Conservation (phyloP, 2,329 filamentous ascomycete genomes). For the Tolypocladium tropicale region DNA sequence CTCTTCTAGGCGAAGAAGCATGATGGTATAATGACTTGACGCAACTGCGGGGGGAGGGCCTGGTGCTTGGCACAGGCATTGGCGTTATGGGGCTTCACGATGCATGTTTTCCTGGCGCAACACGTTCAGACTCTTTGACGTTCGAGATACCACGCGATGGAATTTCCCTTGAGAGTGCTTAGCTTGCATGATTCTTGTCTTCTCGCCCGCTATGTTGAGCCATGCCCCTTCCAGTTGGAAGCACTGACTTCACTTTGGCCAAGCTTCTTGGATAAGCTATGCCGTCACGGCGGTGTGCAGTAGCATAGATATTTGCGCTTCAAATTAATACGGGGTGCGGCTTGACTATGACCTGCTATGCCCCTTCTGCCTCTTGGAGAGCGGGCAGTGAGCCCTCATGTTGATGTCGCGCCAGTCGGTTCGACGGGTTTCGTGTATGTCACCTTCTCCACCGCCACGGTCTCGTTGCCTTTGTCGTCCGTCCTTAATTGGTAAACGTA, state of each 20-base stretch:
- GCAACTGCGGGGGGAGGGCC: conserved; percentile 8
- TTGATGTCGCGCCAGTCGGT: conserved; percentile 41
- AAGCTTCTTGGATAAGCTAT: neutral
- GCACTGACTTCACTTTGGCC: neutral
- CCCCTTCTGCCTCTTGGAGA: neutral
- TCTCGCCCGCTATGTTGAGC: conserved; percentile 7
- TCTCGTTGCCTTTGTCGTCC: conserved; percentile 66
- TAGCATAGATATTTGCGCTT: neutral
- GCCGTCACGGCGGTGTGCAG: neutral
- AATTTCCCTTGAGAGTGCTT: conserved; percentile 13
- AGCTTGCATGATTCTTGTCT: conserved; percentile 19
- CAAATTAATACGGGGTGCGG: conserved; percentile 14
- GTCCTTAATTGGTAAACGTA: conserved; percentile 87
- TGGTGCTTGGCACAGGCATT: conserved; percentile 12
- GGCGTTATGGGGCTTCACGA: conserved; percentile 10
- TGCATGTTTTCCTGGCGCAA: conserved; percentile 12
- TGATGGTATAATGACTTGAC: conserved; percentile 48
- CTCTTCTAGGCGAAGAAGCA: conserved; percentile 41
- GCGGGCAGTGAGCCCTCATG: conserved; percentile 10
- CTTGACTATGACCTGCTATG: neutral
- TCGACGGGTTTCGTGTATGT: conserved; percentile 71
- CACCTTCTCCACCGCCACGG: conserved; percentile 76
- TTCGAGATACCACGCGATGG: conserved; percentile 26
- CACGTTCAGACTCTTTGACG: conserved; percentile 18
- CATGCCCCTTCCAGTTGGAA: conserved; percentile 10